A percentile compares a stretch with the other conserved stretches of the same genome.
phyloP scores from a whole-genome alignment of 1,284 basidiomycete genomes.

The Austroboletus novae-zelandiae region DNA sequence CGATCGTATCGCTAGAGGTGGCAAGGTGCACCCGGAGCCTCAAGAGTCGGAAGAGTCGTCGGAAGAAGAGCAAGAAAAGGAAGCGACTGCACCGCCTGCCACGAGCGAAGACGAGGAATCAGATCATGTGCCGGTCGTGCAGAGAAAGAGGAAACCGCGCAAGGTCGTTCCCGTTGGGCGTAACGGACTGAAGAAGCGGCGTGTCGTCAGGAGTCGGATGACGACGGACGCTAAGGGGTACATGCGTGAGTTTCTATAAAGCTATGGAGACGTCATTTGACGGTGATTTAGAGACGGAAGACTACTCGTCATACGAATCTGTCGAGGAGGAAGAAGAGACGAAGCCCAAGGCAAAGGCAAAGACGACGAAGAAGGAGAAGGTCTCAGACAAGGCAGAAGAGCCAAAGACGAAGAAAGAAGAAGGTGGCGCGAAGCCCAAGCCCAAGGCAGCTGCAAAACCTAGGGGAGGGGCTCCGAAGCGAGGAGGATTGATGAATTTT shows the following conservation, averaged over 20 bases:
- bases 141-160: constrained; percentile 53
- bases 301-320: constrained; percentile 78
- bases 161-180: constrained; percentile 61
- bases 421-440: constrained; percentile 19
- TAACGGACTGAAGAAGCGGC: constrained; percentile 72
- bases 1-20: constrained; percentile 37
- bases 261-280: too few species aligned
- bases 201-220: constrained; percentile 56
- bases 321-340: constrained; percentile 50
- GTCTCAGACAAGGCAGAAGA: constrained; percentile 28
- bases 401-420: constrained; percentile 8
- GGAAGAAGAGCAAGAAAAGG: constrained; percentile 15
- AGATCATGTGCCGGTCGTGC: constrained; percentile 39
- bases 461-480: constrained; percentile 23
- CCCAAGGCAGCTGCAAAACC: constrained; percentile 16
- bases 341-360: constrained; percentile 33
- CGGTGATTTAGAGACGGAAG: constrained; percentile 56
- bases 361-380: constrained; percentile 35
- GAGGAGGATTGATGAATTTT: constrained; percentile 31
- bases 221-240: constrained; percentile 66
- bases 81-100: constrained; percentile 15
- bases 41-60: constrained; percentile 28
- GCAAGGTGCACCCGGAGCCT: neutral
- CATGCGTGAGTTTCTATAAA: constrained; percentile 47
- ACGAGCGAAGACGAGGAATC: constrained; percentile 29